Percentiles rank a stretch among this genome's conserved stretches.
Evolutionary conservation across 2,329 filamentous ascomycete species (phyloP).

Genomic region (Epichloe gansuensis): DNA sequence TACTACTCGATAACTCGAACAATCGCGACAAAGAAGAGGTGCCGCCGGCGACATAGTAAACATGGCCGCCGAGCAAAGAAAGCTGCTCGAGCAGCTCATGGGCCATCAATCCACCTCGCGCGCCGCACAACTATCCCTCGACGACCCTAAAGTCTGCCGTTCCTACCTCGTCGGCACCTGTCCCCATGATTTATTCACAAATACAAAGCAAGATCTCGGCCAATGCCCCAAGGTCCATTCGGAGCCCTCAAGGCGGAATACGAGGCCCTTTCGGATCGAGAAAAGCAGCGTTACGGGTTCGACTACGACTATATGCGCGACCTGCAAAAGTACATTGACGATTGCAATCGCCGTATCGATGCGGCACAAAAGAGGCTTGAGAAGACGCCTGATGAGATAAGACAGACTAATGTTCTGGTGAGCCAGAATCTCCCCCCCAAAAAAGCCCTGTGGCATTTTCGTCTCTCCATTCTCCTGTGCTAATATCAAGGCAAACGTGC

Average conservation of each 20-base stretch:
- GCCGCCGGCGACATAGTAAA: neutral
- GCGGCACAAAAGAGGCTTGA: constrained; percentile 79
- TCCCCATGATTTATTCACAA: constrained; percentile 97
- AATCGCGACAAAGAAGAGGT: neutral
- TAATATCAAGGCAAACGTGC: neutral
- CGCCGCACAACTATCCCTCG: constrained; percentile 73
- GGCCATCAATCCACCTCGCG: constrained; percentile 61
- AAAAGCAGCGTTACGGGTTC: constrained; percentile 73
- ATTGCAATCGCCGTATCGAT: constrained; percentile 91
- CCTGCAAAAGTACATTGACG: constrained; percentile 91
- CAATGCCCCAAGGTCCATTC: constrained; percentile 80
- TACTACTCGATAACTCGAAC: too few species aligned
- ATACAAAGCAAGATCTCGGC: constrained; percentile 95
- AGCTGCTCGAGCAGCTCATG: constrained; percentile 96
- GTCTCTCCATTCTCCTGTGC: neutral
- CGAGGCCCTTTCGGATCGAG: constrained; percentile 56
- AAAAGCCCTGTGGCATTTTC: too few species aligned
- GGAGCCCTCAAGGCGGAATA: constrained; percentile 86
- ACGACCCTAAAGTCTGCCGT: constrained; percentile 85
- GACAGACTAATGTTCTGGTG: constrained; percentile 80
- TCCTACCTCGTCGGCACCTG: constrained; percentile 91
- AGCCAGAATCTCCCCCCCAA: neutral
- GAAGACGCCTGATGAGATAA: constrained; percentile 95
- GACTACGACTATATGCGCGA: constrained; percentile 96
- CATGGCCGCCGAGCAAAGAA: constrained; percentile 96